A percentile compares a stretch with the other conserved stretches of the same genome.
These are phyloP conservation scores for Paxillus rubicundulus DNA, from an alignment of 768 basidiomycete species.

Conservation along the genomic window DNA sequence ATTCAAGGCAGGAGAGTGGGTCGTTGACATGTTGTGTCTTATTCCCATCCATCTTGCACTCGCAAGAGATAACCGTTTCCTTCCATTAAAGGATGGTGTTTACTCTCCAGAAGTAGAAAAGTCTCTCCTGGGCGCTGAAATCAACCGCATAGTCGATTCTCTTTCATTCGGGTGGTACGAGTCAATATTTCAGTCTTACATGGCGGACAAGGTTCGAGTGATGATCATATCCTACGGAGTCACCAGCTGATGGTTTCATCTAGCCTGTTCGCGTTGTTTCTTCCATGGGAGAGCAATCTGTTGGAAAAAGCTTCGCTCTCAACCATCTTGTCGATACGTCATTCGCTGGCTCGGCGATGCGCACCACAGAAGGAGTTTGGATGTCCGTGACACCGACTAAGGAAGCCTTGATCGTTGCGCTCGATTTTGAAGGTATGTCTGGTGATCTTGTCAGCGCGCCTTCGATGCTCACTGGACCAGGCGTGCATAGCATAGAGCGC, in stretches of 20 bases:
- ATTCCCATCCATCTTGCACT: constrained; percentile 66
- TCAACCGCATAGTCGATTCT: constrained; percentile 51
- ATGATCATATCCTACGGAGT: not conserved
- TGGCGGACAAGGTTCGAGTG: constrained; percentile 47
- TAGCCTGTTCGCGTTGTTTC: constrained; percentile 64
- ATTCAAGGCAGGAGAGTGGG: constrained; percentile 56
- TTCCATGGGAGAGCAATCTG: constrained; percentile 68
- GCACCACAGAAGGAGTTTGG: constrained; percentile 65
- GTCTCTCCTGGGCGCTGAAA: constrained; percentile 56
- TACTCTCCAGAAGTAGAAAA: constrained; percentile 48
- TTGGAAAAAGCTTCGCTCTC: constrained; percentile 57
- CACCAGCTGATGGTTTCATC: not conserved
- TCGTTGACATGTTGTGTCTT: constrained; percentile 57
- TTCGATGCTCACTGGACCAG: constrained; percentile 26
- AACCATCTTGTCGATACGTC: constrained; percentile 65
- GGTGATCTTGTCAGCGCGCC: too few species aligned
- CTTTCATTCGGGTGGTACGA: constrained; percentile 69
- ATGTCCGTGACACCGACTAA: constrained; percentile 63
- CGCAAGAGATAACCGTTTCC: constrained; percentile 56
- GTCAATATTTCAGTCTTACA: constrained; percentile 59
- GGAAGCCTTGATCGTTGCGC: constrained; percentile 52
- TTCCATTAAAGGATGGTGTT: constrained; percentile 59
- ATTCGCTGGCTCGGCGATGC: constrained; percentile 63
- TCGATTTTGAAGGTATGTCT: constrained; percentile 59
- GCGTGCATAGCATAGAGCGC: constrained; percentile 62